Evolutionary conservation across 75 land plant genomes (phyloP).

Genomic region (Isoetes taiwanensis): DNA sequence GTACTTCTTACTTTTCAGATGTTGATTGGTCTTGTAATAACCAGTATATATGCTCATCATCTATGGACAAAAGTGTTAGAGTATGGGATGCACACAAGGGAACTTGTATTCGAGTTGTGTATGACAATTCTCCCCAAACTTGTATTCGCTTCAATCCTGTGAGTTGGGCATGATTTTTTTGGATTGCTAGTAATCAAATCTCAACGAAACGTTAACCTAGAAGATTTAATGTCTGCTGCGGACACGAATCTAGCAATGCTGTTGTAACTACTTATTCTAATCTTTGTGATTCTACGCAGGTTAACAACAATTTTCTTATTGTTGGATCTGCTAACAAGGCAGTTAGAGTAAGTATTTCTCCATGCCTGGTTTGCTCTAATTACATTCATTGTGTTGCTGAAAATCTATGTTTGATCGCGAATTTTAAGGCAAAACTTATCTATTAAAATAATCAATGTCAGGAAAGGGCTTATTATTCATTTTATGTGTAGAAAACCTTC

Average conservation of each 20-base stretch:
- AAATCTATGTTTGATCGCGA: too few species aligned
- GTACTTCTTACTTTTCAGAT: constrained; percentile 32
- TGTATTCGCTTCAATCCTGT: constrained; percentile 94
- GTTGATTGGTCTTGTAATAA: constrained; percentile 93
- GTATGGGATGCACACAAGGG: constrained; percentile 90
- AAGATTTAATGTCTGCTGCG: too few species aligned
- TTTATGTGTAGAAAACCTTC: too few species aligned
- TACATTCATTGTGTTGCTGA: too few species aligned
- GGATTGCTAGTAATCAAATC: background rate
- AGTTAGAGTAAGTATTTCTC: constrained; percentile 36
- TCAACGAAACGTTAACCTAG: too few species aligned
- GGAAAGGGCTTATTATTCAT: too few species aligned
- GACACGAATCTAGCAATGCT: too few species aligned
- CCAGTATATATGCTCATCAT: constrained; percentile 87
- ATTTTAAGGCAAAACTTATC: too few species aligned
- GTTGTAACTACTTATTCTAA: too few species aligned
- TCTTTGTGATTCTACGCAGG: constrained; percentile 29
- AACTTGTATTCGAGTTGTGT: constrained; percentile 78
- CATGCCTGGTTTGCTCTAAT: too few species aligned
- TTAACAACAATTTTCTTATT: constrained; percentile 79
- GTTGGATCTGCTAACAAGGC: constrained; percentile 80
- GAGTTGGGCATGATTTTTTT: constrained; percentile 13
- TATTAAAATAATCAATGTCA: too few species aligned
- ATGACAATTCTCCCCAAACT: constrained; percentile 65
- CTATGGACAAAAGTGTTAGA: constrained; percentile 81